Conservation (phyloP, 352 stramenopile species). For the Phytophthora tubulina region DNA sequence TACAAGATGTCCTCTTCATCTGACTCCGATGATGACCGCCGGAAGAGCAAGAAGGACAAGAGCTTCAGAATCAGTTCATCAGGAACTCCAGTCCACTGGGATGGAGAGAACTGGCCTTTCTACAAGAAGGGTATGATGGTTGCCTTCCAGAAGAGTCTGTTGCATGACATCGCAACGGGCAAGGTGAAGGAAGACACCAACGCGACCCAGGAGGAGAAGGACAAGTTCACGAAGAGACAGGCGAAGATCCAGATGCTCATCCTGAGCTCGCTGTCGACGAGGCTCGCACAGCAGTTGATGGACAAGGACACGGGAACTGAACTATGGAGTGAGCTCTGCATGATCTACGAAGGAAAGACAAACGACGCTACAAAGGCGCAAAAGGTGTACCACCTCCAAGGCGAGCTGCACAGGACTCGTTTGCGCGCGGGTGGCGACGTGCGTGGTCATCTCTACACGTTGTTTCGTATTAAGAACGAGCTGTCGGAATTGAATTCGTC, state of each 20-base stretch:
- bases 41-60: constrained; percentile 19
- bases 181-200: neutral
- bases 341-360: constrained; percentile 8
- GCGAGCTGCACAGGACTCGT: constrained; percentile 4
- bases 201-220: constrained; percentile 14
- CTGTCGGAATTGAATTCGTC: neutral
- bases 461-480: constrained; percentile 14
- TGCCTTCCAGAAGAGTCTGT: constrained; percentile 6
- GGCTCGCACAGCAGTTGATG: constrained; percentile 19
- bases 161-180: constrained; percentile 1
- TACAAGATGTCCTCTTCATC: constrained; percentile 18
- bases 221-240: constrained; percentile 9
- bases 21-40: constrained; percentile 7
- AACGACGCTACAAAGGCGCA: constrained; percentile 16
- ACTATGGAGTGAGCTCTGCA: neutral
- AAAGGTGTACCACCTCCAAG: constrained; percentile 11
- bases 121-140: constrained; percentile 22
- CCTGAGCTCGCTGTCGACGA: constrained; percentile 16
- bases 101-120: constrained; percentile 23
- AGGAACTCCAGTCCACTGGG: constrained; percentile 14
- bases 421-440: neutral
- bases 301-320: constrained; percentile 3
- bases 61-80: constrained; percentile 6
- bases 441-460: too few relatives aligned
- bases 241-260: constrained; percentile 19